Conservation (phyloP, 495 filamentous ascomycete genomes). For the Echria macrotheca region DNA sequence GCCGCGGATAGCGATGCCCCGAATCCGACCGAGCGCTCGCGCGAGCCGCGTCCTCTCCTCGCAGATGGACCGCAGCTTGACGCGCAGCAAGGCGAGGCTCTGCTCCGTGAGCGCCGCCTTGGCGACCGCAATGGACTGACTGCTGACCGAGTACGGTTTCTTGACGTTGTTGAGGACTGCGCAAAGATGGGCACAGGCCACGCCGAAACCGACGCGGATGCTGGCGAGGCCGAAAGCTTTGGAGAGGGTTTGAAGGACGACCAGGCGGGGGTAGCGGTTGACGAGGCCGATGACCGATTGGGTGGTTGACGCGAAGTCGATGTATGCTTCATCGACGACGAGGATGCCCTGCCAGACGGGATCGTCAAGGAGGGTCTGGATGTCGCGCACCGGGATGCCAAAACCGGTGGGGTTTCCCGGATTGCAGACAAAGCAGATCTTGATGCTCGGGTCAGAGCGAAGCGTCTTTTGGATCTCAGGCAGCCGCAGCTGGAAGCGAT, state of each 20-base stretch:
- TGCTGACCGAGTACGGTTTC: neutral
- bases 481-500: neutral
- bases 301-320: neutral
- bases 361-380: neutral
- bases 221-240: neutral
- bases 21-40: neutral
- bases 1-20: neutral
- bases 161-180: neutral
- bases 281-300: neutral
- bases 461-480: neutral
- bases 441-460: neutral
- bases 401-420: neutral
- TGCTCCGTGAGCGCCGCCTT: neutral
- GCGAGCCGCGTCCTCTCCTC: neutral
- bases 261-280: neutral
- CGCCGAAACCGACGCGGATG: neutral
- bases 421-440: neutral
- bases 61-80: neutral
- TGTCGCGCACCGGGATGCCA: neutral
- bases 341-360: neutral
- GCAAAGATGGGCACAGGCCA: neutral
- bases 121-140: neutral
- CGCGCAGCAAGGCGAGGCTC: neutral
- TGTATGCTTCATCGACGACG: neutral
- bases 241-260: neutral